A percentile compares a stretch with the other conserved stretches of the same genome.
Conservation (phyloP, 2,329 filamentous ascomycete genomes). For the Leptographium procerum region DNA sequence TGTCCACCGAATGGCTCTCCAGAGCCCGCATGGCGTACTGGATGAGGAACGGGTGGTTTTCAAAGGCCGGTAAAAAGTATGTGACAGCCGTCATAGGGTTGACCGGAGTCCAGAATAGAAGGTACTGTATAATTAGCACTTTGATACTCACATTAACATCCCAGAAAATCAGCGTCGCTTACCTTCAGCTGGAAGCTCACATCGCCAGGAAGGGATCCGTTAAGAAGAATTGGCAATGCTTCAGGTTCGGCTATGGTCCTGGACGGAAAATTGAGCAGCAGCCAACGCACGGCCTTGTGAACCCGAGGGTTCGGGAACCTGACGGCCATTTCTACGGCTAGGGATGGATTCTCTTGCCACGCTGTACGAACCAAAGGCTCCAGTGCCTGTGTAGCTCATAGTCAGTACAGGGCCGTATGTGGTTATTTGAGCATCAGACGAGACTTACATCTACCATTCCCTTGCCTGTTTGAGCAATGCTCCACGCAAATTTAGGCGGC, state of each 20-base stretch:
- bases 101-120: slow-evolving; percentile 85
- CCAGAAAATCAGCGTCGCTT: no score
- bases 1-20: slow-evolving; percentile 88
- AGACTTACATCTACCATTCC: slow-evolving; percentile 25
- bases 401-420: slow-evolving; percentile 9
- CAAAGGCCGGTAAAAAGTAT: slow-evolving; percentile 83
- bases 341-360: slow-evolving; percentile 72
- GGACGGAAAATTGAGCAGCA: slow-evolving; percentile 73
- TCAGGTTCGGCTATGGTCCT: slow-evolving; percentile 73
- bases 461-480: slow-evolving; percentile 30
- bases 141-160: slow-evolving; percentile 8
- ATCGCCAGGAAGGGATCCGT: slow-evolving; percentile 63
- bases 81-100: slow-evolving; percentile 90
- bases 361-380: slow-evolving; percentile 63
- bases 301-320: slow-evolving; percentile 70
- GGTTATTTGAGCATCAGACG: neutral
- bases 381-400: slow-evolving; percentile 32
- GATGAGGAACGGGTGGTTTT: slow-evolving; percentile 82
- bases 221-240: slow-evolving; percentile 72
- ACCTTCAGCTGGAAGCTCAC: slow-evolving; percentile 78
- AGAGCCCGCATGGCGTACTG: slow-evolving; percentile 95
- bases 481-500: slow-evolving; percentile 26
- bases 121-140: slow-evolving; percentile 46
- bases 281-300: slow-evolving; percentile 62
- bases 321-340: slow-evolving; percentile 75